Base-by-base conservation (phyloP, 768 basidiomycete species). In the Termitomyces sp. region DNA sequence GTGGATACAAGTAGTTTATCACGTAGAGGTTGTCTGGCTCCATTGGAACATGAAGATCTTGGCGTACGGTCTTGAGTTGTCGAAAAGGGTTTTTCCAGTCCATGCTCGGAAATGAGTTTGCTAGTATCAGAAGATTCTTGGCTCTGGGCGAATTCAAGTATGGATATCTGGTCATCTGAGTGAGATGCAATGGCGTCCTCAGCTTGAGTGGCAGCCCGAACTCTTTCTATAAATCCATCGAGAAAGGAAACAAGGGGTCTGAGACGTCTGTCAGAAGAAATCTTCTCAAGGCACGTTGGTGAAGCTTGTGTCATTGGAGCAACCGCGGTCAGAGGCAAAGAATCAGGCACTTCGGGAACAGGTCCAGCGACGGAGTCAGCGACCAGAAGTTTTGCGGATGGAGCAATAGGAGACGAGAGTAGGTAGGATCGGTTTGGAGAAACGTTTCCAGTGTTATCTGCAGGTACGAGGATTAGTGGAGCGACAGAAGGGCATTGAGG, bases 211-310 rank as follows among this genome's bases (percentile, higher is more conserved):
- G 70, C 72, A 44, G 60, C 63, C 5, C 74, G 74, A 3, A 73
- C 71, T 30, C 71, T 75, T 57, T 73, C 72, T 20, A 75, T 56
- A 48, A 78, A 74, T 16, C 61, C 65, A 49, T 72, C 70, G 43
- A 78, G 67, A 49, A 74, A 72, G 12, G 71, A 72, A 13, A 61
- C 72, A 16, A 77, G 70, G 2, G 75, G 71, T 55, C 68, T 73
- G 28, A 75, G 62, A 4, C 61, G 61, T 57, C 67, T 72, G 28
- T 57, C 53, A 38, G 54, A 20, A 47, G 55, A 32, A 32, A 28
- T 43, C 40, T 30, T 40, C 28, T 41, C 18, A 3, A 35, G 16
- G 10, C 14, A 48, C 1, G 35, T 13, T 48, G 46, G 2, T 5
- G 23, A 46, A 48, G 14, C 36, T 23, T 35, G 44, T 18, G 32